Evolutionary conservation across 2,329 filamentous ascomycete genomes (phyloP).

Genomic region (Fusarium heterosporum): DNA sequence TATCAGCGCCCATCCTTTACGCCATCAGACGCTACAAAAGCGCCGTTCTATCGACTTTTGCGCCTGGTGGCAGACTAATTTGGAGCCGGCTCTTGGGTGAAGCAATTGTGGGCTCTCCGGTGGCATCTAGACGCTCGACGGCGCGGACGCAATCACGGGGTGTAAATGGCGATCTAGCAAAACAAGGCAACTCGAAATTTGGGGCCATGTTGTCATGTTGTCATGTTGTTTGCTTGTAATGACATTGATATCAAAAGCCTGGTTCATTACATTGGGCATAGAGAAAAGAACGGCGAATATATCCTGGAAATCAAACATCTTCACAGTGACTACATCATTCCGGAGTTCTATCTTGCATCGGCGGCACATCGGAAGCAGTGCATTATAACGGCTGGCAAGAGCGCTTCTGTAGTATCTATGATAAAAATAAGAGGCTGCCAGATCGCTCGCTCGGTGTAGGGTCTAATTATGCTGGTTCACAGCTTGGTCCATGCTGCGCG

Average conservation of each 20-base stretch:
- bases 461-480: neutral
- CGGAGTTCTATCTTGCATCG: constrained; percentile 4
- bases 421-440: constrained; percentile 7
- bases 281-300: constrained; percentile 5
- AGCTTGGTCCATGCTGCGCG: constrained; percentile 35
- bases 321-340: neutral
- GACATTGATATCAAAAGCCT: constrained; percentile 3
- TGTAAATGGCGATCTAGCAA: constrained; percentile 34
- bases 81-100: constrained; percentile 28
- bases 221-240: constrained; percentile 28
- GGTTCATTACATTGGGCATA: neutral
- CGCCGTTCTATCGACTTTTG: constrained; percentile 33
- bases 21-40: constrained; percentile 31
- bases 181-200: constrained; percentile 23
- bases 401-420: constrained; percentile 1
- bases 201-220: neutral
- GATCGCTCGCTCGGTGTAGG: constrained; percentile 10
- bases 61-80: constrained; percentile 37
- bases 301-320: neutral
- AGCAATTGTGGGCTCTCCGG: constrained; percentile 33
- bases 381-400: constrained; percentile 15
- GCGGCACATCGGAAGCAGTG: constrained; percentile 2
- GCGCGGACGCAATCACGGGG: constrained; percentile 22
- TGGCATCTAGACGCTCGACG: constrained; percentile 37
- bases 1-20: constrained; percentile 23